Evolutionary conservation across 768 basidiomycete species (phyloP).

Genomic region (Lactifluus piperatus): DNA sequence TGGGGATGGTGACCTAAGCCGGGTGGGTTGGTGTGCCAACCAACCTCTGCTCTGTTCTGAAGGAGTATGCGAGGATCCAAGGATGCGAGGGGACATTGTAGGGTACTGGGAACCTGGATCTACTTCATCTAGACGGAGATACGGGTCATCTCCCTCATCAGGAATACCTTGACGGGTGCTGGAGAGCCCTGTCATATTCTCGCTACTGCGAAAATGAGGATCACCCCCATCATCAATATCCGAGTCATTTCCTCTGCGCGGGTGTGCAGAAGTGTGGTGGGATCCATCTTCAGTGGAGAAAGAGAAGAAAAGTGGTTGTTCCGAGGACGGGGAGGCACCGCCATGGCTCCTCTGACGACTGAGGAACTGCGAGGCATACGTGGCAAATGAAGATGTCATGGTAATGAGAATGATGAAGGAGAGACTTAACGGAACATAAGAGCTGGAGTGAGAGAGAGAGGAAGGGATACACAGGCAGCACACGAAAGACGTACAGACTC

Average conservation of each 20-base stretch:
- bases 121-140: conserved; percentile 66
- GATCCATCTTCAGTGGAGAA: conserved; percentile 67
- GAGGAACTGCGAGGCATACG: conserved; percentile 77
- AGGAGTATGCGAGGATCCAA: conserved; percentile 27
- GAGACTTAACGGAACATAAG: conserved; percentile 8
- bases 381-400: conserved; percentile 67
- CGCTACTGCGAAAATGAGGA: conserved; percentile 52
- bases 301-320: conserved; percentile 82
- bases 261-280: conserved; percentile 39
- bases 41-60: conserved; percentile 41
- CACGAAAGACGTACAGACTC: conserved; percentile 1
- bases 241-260: conserved; percentile 28
- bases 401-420: background rate
- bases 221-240: conserved; percentile 70
- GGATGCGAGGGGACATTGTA: conserved; percentile 31
- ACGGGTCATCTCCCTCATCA: conserved; percentile 65
- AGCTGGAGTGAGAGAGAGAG: background rate
- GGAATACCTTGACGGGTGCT: conserved; percentile 19
- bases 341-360: conserved; percentile 42
- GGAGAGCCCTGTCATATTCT: conserved; percentile 25
- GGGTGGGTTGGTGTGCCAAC: conserved; percentile 70
- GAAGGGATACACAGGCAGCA: background rate
- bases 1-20: conserved; percentile 41
- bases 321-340: conserved; percentile 43
- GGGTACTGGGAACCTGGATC: conserved; percentile 36